Evolutionary conservation across 23 red algal genomes (phyloP).

Genomic region (Chondrus crispus): DNA sequence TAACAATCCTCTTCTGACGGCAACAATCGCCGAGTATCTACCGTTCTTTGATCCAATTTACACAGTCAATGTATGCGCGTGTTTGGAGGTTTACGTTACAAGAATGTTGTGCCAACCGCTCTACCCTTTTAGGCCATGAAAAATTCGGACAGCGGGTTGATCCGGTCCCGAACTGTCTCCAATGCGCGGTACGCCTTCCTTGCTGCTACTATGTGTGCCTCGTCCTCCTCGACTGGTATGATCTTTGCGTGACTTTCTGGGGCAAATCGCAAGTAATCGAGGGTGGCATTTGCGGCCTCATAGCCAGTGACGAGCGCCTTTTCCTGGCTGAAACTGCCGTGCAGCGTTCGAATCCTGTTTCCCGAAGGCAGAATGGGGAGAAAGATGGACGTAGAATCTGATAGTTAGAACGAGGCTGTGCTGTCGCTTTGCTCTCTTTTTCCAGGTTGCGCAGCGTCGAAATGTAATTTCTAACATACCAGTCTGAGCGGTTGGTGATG

Average conservation of each 20-base stretch:
- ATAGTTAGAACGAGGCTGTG: background rate
- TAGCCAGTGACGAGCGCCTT: conserved; percentile 81
- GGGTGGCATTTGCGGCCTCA: conserved; percentile 77
- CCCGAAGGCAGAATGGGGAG: conserved; percentile 11
- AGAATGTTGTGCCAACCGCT: too few species aligned
- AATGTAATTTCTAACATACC: too few species aligned
- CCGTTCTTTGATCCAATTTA: too few species aligned
- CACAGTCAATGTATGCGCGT: too few species aligned
- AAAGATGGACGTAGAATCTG: background rate
- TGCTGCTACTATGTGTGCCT: conserved; percentile 43
- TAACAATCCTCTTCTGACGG: too few species aligned
- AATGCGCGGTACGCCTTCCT: conserved; percentile 29
- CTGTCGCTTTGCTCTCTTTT: too few species aligned
- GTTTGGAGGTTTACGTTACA: too few species aligned
- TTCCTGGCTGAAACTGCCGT: conserved; percentile 86
- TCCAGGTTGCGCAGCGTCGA: too few species aligned
- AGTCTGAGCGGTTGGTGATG: too few species aligned
- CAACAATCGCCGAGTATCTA: too few species aligned
- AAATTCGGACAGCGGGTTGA: conserved; percentile 46
- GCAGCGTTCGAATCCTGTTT: conserved; percentile 66
- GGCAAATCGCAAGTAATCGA: conserved; percentile 45
- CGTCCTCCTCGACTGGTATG: conserved; percentile 71
- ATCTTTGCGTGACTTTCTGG: conserved; percentile 29
- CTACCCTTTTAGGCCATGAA: background rate
- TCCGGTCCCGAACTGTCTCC: background rate